Base-by-base conservation (phyloP, 371 early-diverging fungal genomes). In the Mortierella sp. region DNA sequence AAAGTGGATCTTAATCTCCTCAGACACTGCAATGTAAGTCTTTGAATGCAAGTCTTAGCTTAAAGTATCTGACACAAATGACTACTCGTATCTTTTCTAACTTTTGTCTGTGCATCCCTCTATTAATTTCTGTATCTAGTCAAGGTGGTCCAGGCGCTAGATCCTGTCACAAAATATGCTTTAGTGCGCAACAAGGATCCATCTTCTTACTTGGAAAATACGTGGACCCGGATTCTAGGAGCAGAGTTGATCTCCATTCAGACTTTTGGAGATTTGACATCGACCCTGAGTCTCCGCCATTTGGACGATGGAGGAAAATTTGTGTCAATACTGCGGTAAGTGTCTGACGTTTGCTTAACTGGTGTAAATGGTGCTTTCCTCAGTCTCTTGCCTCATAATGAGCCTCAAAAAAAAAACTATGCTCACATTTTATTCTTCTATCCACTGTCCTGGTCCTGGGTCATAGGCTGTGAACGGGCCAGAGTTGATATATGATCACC, bases 111-210 rank as follows among this genome's bases (percentile, higher is more conserved):
- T 44, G 2, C 7, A 19, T 28, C 16, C 26, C 44, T 21, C 12
- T 60, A 29, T 58, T 23, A 11, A 44, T 53, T 28, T n/a, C 46
- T 5, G 21, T 18, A 7, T 15, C 7, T 69, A 93, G 93, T 16
- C 85, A 94, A 73, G 91, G 91, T 26, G 97, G 97, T 0, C 99
- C 99, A 0, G 87, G 91, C 28, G 91, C 95, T 21, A 85, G 98
- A 14, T 96, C 96, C 12, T 97, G 97, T 82, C 98, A 98, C 81
- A 94, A 94, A 71, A 93, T 97, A 45, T 93, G 94, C 75, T 92
- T 92, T 80, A 97, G 98, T 74, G 88, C 94, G 4, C 81, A 81
- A 14, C 86, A 86, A 28, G 86, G 87, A 53, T 87, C 86, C 7
- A 86, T 98, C 7, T 98, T 93, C 81, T 83, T 95, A 2, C 75